Evolutionary conservation across 495 filamentous ascomycete genomes (phyloP).

Genomic region (Achaetomiella virescens): DNA sequence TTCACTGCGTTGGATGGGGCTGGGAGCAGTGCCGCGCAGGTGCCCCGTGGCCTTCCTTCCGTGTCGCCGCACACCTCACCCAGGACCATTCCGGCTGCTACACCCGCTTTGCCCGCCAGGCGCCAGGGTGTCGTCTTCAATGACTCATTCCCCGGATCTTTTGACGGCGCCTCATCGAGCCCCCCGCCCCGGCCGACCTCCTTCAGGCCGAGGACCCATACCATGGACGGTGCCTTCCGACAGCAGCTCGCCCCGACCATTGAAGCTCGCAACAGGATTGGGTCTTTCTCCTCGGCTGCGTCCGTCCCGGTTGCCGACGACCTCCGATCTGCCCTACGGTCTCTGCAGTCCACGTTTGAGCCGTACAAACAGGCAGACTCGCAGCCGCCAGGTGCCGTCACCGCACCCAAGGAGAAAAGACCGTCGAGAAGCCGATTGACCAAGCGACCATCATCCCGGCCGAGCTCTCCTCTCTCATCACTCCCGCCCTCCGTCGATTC

Average conservation of each 20-base stretch:
- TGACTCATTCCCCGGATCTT: slow-evolving; percentile 38
- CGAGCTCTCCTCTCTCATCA: slow-evolving; percentile 43
- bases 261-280: slow-evolving; percentile 44
- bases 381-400: slow-evolving; percentile 24
- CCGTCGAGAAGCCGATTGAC: slow-evolving; percentile 38
- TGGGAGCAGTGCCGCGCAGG: slow-evolving; percentile 20
- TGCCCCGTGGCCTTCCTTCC: slow-evolving; percentile 28
- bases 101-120: slow-evolving; percentile 22
- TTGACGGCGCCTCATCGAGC: slow-evolving; percentile 36
- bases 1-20: slow-evolving; percentile 20
- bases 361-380: slow-evolving; percentile 34
- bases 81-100: slow-evolving; percentile 33
- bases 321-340: slow-evolving; percentile 21
- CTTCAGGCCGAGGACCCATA: slow-evolving; percentile 46
- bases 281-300: slow-evolving; percentile 48
- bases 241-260: slow-evolving; percentile 33
- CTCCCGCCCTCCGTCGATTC: slow-evolving; percentile 48
- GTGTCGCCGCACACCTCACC: slow-evolving; percentile 40
- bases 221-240: slow-evolving; percentile 46
- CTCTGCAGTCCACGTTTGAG: slow-evolving; percentile 32
- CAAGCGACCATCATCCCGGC: slow-evolving; percentile 44
- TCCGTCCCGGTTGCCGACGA: slow-evolving; percentile 40
- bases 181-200: slow-evolving; percentile 31
- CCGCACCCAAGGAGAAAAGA: slow-evolving; percentile 38
- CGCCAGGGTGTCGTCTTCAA: slow-evolving; percentile 49